phyloP scores from a whole-genome alignment of 2,329 filamentous ascomycete species.

The Xylaria sp. region DNA sequence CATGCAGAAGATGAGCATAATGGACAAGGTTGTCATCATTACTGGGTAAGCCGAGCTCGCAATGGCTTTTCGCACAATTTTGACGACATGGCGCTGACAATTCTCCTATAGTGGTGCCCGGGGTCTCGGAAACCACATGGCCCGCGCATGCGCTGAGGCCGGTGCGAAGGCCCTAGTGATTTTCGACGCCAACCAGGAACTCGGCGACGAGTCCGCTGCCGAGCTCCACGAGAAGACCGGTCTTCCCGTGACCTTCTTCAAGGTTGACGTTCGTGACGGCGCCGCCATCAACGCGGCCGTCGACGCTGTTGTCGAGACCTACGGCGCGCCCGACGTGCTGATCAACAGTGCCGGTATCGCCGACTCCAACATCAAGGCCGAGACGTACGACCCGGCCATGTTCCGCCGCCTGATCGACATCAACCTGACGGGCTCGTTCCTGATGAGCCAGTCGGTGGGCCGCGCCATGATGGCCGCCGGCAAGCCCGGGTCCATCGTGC shows the following conservation, averaged over 20 bases:
- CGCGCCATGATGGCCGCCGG: constrained; percentile 73
- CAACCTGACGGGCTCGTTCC: constrained; percentile 79
- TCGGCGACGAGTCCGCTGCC: constrained; percentile 69
- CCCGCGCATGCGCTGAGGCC: constrained; percentile 74
- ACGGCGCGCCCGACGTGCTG: constrained; percentile 73
- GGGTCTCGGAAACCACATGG: constrained; percentile 79
- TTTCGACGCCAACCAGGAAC: constrained; percentile 76
- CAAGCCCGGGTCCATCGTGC: constrained; percentile 73
- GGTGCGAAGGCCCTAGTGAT: constrained; percentile 74
- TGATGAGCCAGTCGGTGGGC: constrained; percentile 74
- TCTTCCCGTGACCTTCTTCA: constrained; percentile 75
- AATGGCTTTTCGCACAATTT: constrained; percentile 16
- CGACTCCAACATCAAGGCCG: constrained; percentile 82
- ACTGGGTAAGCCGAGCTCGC: constrained; percentile 60
- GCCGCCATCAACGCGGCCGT: constrained; percentile 71
- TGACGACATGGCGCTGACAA: constrained; percentile 30
- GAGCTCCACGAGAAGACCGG: constrained; percentile 74
- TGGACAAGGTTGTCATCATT: constrained; percentile 71
- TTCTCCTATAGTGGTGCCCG: constrained; percentile 63
- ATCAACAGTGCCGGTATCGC: constrained; percentile 81
- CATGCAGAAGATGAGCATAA: constrained; percentile 69
- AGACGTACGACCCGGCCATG: constrained; percentile 74
- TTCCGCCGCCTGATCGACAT: constrained; percentile 81
- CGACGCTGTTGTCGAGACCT: constrained; percentile 64
- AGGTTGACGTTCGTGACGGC: constrained; percentile 76